Conservation (phyloP, 2,329 filamentous ascomycete species). For the Nothopassalora personata region DNA sequence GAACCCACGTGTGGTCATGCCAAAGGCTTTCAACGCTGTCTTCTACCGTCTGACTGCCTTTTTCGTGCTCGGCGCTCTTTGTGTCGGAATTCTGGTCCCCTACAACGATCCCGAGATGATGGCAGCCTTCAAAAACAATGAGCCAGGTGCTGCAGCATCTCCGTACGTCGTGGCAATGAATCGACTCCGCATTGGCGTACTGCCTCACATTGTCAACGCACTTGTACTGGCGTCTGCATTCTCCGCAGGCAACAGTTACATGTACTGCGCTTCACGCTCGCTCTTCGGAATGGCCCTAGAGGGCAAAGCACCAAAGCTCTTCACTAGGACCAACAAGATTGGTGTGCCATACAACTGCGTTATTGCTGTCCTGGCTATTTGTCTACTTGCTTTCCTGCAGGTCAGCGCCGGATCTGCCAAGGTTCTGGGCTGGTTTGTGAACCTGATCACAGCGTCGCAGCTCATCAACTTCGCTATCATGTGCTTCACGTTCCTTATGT, state of each 20-base stretch:
- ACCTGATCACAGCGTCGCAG: constrained; percentile 65
- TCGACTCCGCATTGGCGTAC: constrained; percentile 55
- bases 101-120: constrained; percentile 62
- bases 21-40: constrained; percentile 69
- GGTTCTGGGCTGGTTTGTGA: constrained; percentile 67
- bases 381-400: constrained; percentile 67
- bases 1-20: constrained; percentile 64
- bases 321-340: constrained; percentile 55
- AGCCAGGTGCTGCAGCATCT: constrained; percentile 57
- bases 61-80: constrained; percentile 68
- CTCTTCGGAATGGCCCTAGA: constrained; percentile 63
- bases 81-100: constrained; percentile 66
- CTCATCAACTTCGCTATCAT: constrained; percentile 67
- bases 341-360: constrained; percentile 74
- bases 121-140: constrained; percentile 44
- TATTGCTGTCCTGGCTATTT: constrained; percentile 57
- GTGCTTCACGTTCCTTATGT: constrained; percentile 65
- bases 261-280: constrained; percentile 62
- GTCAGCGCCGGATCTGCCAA: constrained; percentile 60
- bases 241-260: constrained; percentile 62
- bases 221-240: constrained; percentile 57
- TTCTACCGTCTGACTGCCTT: constrained; percentile 73
- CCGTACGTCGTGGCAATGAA: constrained; percentile 65
- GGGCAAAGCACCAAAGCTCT: constrained; percentile 48
- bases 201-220: constrained; percentile 69